A percentile compares a stretch with the other conserved stretches of the same genome.
Conservation (phyloP, 345 rosid species). For the Cardamine resedifolia region DNA sequence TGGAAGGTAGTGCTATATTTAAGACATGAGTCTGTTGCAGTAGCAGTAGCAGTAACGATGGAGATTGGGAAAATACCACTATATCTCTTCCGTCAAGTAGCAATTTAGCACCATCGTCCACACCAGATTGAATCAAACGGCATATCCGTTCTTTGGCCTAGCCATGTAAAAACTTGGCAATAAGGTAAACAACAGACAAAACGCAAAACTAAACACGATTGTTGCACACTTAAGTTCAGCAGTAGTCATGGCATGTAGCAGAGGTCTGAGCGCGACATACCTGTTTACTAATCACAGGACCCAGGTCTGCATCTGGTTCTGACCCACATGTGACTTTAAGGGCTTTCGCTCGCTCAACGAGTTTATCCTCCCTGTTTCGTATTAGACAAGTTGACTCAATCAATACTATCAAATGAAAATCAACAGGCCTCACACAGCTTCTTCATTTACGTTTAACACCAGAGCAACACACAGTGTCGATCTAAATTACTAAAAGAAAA, state of each 20-base stretch:
- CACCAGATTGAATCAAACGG: slow-evolving; percentile 78
- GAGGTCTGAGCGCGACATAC: slow-evolving; percentile 29
- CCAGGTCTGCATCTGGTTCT: slow-evolving; percentile 87
- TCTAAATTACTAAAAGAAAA: background rate
- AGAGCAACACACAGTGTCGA: background rate
- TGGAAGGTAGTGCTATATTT: background rate
- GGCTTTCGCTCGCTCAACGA: slow-evolving; percentile 70
- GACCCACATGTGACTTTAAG: slow-evolving; percentile 88
- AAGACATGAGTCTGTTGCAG: background rate
- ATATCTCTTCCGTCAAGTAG: slow-evolving; percentile 88
- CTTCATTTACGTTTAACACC: background rate
- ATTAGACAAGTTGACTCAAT: slow-evolving; percentile 7
- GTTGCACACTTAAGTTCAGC: background rate
- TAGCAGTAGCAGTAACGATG: slow-evolving; percentile 3
- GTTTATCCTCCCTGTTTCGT: slow-evolving; percentile 65
- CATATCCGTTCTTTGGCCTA: slow-evolving; percentile 94
- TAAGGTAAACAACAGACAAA: background rate
- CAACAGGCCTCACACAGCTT: background rate
- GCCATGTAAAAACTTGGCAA: slow-evolving; percentile 31
- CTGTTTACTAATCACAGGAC: slow-evolving; percentile 95
- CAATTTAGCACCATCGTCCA: slow-evolving; percentile 75
- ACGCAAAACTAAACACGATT: background rate
- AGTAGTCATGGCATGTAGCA: background rate
- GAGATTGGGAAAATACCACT: slow-evolving; percentile 48
- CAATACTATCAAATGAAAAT: background rate